Evolutionary conservation across 371 early-diverging fungal genomes (phyloP).

Genomic region (Mortierella sp.): DNA sequence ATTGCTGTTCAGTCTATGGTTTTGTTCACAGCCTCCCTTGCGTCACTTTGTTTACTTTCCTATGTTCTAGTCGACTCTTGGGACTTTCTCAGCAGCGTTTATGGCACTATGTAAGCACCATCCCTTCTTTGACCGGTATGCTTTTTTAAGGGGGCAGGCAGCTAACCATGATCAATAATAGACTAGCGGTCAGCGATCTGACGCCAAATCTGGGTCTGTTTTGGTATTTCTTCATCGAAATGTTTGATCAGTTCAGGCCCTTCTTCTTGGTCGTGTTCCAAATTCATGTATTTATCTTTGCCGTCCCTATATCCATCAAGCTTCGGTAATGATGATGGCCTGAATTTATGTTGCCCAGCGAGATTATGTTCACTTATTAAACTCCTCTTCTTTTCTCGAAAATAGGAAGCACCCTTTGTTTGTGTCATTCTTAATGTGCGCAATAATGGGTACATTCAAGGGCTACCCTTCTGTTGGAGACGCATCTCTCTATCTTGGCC

Average conservation of each 20-base stretch:
- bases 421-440: conserved; percentile 73
- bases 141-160: neutral
- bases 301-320: conserved; percentile 81
- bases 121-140: neutral
- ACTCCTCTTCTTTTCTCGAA: neutral
- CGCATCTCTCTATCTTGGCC: conserved; percentile 80
- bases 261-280: conserved; percentile 96
- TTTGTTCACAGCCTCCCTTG: conserved; percentile 58
- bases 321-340: conserved; percentile 63
- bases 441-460: conserved; percentile 87
- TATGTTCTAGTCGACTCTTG: conserved; percentile 74
- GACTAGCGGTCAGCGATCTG: conserved; percentile 81
- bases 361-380: neutral
- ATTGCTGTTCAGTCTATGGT: conserved; percentile 20
- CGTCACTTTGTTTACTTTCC: conserved; percentile 67
- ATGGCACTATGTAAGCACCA: conserved; percentile 81
- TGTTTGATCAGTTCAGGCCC: conserved; percentile 96
- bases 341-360: neutral
- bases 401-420: conserved; percentile 84
- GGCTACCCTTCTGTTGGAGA: conserved; percentile 94
- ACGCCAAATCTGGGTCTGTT: conserved; percentile 96
- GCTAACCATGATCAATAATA: conserved; percentile 13
- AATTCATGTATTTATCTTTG: conserved; percentile 86
- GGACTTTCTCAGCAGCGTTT: conserved; percentile 78
- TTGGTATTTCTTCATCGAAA: conserved; percentile 99